Evolutionary conservation across 2,329 filamentous ascomycete genomes (phyloP).

Genomic region (Teratosphaeria nubilosa): DNA sequence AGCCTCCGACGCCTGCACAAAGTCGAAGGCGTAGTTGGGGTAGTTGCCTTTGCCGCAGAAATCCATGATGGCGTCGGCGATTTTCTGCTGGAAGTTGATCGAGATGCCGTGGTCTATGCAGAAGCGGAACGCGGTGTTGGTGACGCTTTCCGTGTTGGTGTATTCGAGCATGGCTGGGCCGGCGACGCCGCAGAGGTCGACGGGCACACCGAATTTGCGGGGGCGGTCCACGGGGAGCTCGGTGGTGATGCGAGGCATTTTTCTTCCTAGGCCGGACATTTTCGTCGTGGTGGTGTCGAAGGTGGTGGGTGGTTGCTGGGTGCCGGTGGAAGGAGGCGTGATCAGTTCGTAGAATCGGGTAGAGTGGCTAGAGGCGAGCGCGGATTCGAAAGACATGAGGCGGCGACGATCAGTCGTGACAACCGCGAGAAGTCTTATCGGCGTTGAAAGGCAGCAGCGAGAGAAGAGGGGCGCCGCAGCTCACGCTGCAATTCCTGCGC

Average conservation of each 20-base stretch:
- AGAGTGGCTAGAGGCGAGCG: neutral
- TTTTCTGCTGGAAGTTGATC: neutral
- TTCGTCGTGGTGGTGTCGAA: neutral
- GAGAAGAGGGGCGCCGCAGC: neutral
- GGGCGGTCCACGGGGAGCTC: neutral
- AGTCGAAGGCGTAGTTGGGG: neutral
- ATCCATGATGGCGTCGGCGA: neutral
- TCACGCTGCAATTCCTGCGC: neutral
- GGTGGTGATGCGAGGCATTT: neutral
- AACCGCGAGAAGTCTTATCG: neutral
- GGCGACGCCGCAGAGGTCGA: neutral
- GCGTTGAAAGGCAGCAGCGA: neutral
- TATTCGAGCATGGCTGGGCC: neutral
- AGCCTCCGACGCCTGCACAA: neutral
- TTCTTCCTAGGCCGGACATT: neutral
- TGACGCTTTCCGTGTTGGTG: neutral
- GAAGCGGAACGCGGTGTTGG: neutral
- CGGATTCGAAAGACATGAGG: neutral
- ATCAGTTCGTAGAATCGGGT: neutral
- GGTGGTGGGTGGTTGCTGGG: neutral
- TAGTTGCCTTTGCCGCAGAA: neutral
- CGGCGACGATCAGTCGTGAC: neutral
- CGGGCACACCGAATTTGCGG: neutral
- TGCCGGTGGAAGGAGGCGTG: neutral
- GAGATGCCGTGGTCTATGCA: neutral